These are phyloP conservation scores for Fusarium brachygibbosum DNA, from an alignment of 2,329 filamentous ascomycete genomes.

Conservation along the genomic window DNA sequence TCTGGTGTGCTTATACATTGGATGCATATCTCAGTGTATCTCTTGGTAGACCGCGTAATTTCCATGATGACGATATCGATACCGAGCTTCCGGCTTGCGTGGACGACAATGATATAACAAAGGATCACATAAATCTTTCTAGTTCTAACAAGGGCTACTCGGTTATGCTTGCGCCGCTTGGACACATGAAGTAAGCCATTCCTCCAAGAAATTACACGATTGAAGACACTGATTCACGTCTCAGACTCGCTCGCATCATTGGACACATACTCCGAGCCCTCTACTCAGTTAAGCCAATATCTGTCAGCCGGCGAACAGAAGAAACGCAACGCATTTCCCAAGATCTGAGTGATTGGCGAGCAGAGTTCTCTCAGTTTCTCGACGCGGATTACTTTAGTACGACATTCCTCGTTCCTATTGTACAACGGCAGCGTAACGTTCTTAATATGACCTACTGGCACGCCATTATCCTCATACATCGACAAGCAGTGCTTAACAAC, in stretches of 20 bases:
- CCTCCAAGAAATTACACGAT: fast-evolving
- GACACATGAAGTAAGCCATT: constrained; percentile 52
- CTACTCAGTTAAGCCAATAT: constrained; percentile 55
- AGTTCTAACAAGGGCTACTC: constrained; percentile 29
- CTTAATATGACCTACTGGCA: constrained; percentile 60
- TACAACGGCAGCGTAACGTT: constrained; percentile 58
- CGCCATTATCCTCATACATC: constrained; percentile 56
- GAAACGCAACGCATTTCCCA: constrained; percentile 50
- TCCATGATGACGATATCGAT: constrained; percentile 48
- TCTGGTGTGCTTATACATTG: constrained; percentile 47
- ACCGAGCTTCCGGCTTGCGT: constrained; percentile 44
- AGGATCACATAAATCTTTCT: constrained; percentile 34
- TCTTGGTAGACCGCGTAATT: constrained; percentile 43
- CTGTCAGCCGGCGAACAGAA: constrained; percentile 41
- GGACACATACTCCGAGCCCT: constrained; percentile 54
- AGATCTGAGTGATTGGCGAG: constrained; percentile 54
- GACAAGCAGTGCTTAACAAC: constrained; percentile 56
- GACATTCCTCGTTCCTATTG: constrained; percentile 55
- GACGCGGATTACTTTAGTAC: constrained; percentile 55
- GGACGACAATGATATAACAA: constrained; percentile 40
- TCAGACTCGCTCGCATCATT: constrained; percentile 55
- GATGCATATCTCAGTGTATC: constrained; percentile 46
- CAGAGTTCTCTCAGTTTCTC: constrained; percentile 54
- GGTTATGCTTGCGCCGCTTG: constrained; percentile 54
- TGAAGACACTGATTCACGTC: neutral